phyloP scores from a whole-genome alignment of 1,284 basidiomycete species.

The Omphalotus olearius region DNA sequence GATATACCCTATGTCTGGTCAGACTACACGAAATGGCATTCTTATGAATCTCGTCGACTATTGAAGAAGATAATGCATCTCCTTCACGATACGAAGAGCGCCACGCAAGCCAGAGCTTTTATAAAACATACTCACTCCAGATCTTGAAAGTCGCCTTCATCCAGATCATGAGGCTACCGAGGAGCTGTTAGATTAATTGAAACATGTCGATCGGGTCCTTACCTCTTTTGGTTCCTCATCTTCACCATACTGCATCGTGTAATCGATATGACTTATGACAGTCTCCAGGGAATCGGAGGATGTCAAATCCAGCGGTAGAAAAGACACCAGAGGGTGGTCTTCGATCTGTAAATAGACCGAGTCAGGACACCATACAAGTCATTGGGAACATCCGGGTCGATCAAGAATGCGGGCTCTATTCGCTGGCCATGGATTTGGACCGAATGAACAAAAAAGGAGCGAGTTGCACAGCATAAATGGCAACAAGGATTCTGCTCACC shows the following conservation, averaged over 20 bases:
- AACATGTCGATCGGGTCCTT: constrained; percentile 18
- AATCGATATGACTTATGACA: constrained; percentile 94
- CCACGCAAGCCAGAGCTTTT: neutral
- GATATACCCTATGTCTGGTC: no score
- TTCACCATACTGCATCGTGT: constrained; percentile 95
- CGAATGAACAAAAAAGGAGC: no score
- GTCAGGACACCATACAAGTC: neutral
- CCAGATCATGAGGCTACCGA: constrained; percentile 76
- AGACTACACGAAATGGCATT: no score
- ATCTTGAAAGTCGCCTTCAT: constrained; percentile 81
- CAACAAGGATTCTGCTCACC: constrained; percentile 42
- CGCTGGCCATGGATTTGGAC: no score
- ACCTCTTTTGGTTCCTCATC: constrained; percentile 92
- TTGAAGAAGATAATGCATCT: no score
- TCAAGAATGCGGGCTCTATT: neutral
- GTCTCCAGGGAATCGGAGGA: constrained; percentile 87
- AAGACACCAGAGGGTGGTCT: constrained; percentile 96
- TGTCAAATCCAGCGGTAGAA: constrained; percentile 91
- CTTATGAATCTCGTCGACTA: neutral
- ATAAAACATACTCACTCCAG: constrained; percentile 43
- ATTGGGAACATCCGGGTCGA: neutral
- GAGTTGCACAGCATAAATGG: constrained; percentile 5
- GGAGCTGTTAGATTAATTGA: constrained; percentile 5
- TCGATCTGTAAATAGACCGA: constrained; percentile 70
- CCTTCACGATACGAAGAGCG: neutral